Base-by-base conservation (phyloP, 768 basidiomycete genomes). In the Boletus sp. region DNA sequence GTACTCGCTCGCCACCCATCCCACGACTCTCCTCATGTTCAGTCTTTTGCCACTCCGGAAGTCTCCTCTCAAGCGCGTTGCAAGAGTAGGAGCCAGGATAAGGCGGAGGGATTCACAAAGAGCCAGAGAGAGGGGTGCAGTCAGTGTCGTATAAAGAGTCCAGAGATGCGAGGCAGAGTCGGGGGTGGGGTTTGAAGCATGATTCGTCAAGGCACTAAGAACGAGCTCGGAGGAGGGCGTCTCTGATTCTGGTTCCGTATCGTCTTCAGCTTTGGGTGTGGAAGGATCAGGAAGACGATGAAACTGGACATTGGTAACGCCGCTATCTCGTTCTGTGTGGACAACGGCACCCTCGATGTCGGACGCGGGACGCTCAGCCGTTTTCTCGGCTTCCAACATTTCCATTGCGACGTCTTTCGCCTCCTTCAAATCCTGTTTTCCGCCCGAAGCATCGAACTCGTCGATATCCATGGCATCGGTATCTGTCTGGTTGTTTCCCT, bases 11-110 rank as follows among this genome's bases (percentile, higher is more conserved):
- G 97, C 96, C 56, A 99, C 95, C 77, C 96, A 98, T 4, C 90
- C 85, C 56, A 99, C 95, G 70, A 98, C 93, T 74, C 95, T 95
- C 70, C 95, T 93, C 96, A 98, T 98, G 72, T 98, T 98, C 30
- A 99, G 81, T 19, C 96, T 82, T 74, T 99, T 99, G 49, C 97
- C 97, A 0, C 92, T 95, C 30, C 95, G 89, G 71, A 97, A 99
- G 75, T 98, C 97, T 37, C 97, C 97, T 72, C 90, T 88, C 41
- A 99, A 78, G 21, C 97, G 83, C 7, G 96, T 97, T 6, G 97
- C 93, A 46, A 90, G 77, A 0, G 96, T 98, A 0, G 97, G 97
- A 58, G 95, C 94, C 35, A 99, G 81, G 68, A 98, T 96, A 33
- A 98, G 87, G 25, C 97, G 90, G 17, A 98, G 83, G 67, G 98